Conservation (phyloP, 805 yeast species). For the Sugiyamaella mastotermitis region DNA sequence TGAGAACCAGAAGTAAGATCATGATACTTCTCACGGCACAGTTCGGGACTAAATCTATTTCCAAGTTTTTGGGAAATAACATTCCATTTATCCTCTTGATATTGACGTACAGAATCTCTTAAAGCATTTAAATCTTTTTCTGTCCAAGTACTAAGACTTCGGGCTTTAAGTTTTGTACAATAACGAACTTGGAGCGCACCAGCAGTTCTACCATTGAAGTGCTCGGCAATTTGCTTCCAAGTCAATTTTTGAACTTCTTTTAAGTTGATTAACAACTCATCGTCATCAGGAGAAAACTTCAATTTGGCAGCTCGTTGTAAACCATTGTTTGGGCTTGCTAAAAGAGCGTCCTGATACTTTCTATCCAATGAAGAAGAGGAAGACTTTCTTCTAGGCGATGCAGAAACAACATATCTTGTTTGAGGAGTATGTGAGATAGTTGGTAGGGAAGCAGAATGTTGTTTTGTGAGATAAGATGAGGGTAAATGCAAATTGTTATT, state of each 20-base stretch:
- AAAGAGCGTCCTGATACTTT: too few species aligned
- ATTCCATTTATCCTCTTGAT: conserved; percentile 23
- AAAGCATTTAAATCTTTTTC: conserved; percentile 16
- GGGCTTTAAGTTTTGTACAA: conserved; percentile 22
- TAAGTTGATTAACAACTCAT: conserved; percentile 30
- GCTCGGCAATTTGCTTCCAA: conserved; percentile 75
- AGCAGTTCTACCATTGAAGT: conserved; percentile 69
- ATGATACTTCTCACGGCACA: conserved; percentile 17
- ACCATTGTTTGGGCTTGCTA: too few species aligned
- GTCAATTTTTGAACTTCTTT: conserved; percentile 72
- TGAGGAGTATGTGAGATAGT: too few species aligned
- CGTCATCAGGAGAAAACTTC: conserved; percentile 27
- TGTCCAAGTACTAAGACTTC: conserved; percentile 15
- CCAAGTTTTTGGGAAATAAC: conserved; percentile 19
- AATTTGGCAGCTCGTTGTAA: conserved; percentile 17
- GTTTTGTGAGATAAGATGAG: too few species aligned
- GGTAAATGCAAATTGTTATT: too few species aligned
- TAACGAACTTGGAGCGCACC: conserved; percentile 68
- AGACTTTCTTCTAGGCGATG: too few species aligned
- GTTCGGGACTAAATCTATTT: conserved; percentile 15
- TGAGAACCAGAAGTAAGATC: too few species aligned
- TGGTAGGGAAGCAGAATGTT: too few species aligned
- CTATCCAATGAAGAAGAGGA: too few species aligned
- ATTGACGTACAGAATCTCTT: conserved; percentile 17
- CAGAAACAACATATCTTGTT: too few species aligned